A percentile compares a stretch with the other conserved stretches of the same genome.
These are phyloP conservation scores for Debaryomycetaceae sp. DNA, from an alignment of 1,139 yeast species.

Conservation along the genomic window DNA sequence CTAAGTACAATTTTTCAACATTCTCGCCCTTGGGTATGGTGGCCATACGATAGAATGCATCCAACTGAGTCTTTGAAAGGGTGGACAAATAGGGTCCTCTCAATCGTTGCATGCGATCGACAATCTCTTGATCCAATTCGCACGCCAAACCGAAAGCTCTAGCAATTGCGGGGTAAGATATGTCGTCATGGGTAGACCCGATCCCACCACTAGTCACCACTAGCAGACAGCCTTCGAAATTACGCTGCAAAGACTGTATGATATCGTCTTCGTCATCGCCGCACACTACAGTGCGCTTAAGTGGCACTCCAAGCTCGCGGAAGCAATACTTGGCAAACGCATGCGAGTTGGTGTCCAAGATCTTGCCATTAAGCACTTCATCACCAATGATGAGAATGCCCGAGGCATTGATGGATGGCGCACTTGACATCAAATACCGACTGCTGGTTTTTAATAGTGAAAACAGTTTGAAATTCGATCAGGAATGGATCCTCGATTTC, in stretches of 20 bases:
- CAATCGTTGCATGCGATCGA: conserved; percentile 52
- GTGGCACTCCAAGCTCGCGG: conserved; percentile 52
- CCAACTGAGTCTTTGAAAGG: conserved; percentile 41
- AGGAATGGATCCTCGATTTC: too few species aligned
- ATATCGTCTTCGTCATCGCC: conserved; percentile 75
- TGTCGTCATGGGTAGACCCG: conserved; percentile 89
- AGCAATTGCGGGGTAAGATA: conserved; percentile 71
- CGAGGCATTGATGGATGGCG: conserved; percentile 21
- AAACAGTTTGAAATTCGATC: too few species aligned
- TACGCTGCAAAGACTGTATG: conserved; percentile 40
- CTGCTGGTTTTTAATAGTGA: too few species aligned
- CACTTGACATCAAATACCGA: too few species aligned
- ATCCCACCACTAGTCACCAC: conserved; percentile 80
- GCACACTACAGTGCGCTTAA: conserved; percentile 64
- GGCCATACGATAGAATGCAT: conserved; percentile 75
- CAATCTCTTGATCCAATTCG: conserved; percentile 53
- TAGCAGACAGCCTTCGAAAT: conserved; percentile 50
- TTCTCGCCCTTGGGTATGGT: conserved; percentile 51
- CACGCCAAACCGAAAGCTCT: conserved; percentile 54
- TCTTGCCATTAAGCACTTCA: conserved; percentile 85
- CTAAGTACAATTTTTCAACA: conserved; percentile 50
- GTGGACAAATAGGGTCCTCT: conserved; percentile 37
- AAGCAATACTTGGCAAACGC: conserved; percentile 71
- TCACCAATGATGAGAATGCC: conserved; percentile 73
- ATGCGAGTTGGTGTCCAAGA: conserved; percentile 71